Base-by-base conservation (phyloP, 75 land plant genomes). In the Azolla pinnata region DNA sequence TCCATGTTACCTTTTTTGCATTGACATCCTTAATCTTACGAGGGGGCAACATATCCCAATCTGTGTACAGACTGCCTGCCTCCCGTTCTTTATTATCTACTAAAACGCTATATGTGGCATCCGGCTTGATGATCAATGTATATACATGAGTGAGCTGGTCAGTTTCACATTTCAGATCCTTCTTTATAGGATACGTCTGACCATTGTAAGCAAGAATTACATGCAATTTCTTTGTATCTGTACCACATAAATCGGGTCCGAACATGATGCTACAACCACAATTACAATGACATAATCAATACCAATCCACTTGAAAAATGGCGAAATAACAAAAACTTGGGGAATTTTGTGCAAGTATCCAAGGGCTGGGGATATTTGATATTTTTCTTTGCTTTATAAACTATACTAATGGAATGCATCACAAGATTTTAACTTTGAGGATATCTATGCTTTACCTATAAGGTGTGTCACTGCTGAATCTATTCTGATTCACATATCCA, bases 11-110 rank as follows among this genome's bases (percentile, higher is more conserved):
- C 90, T 83, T 93, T 71, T 81, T 86, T 5, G 96, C 90, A 47
- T 72, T 56, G 24, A 82, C 67, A 68, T 75, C 90, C 61, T 89
- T 89, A 59, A 93, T 79, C 66, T 83, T 85, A 24, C 78, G 59
- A 3, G 99, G 99, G 20, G 99, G 96, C 40, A 93, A 79, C 29
- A 93, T 86, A 60, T 89, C 96, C 86, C 86, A 93, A 68, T 93
- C 99, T 45, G 70, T 83, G 54, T 89, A 86, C 58, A 93, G 52
- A 71, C 91, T 86, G n/a, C 95, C 95, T 42, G 81, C 77, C 47
- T 85, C 83, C 44, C 68, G 79, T 59, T 82, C 90, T 63, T 69
- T 57, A 57, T 88, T 88, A 59, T 88, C 95, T 48, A 88, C 64
- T 20, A 88, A 66, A 51, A 88, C 57, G 61, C 81, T 85, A 62